Percentiles rank a stretch among this genome's conserved stretches.
These are phyloP conservation scores for Gentiana straminea DNA, from an alignment of 257 asterid genomes.

Conservation along the genomic window DNA sequence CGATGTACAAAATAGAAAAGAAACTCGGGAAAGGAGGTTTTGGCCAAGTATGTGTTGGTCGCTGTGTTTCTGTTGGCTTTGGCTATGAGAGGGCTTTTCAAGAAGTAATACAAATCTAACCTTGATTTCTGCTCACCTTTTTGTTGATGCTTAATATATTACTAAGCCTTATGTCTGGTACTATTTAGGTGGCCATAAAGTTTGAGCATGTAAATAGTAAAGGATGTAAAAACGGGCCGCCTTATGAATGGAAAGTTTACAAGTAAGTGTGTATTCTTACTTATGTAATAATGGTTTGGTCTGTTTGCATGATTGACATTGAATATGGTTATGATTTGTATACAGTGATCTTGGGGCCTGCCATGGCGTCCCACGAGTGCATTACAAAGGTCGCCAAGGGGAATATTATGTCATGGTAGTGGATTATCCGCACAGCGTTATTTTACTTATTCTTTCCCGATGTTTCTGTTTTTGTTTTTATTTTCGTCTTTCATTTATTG, in stretches of 20 bases:
- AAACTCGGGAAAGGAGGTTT: slow-evolving; percentile 94
- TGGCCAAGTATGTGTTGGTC: slow-evolving; percentile 90
- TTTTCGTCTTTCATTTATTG: neutral
- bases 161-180: neutral
- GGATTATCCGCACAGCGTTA: neutral
- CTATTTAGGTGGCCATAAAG: slow-evolving; percentile 69
- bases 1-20: slow-evolving; percentile 45
- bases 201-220: slow-evolving; percentile 77
- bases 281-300: neutral
- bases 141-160: neutral
- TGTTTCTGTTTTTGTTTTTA: neutral
- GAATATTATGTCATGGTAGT: slow-evolving; percentile 73
- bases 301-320: slow-evolving; percentile 6
- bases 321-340: slow-evolving; percentile 11
- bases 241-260: slow-evolving; percentile 85
- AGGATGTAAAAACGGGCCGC: slow-evolving; percentile 78
- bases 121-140: neutral
- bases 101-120: slow-evolving; percentile 48
- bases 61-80: slow-evolving; percentile 44
- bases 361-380: slow-evolving; percentile 88
- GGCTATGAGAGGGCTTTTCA: slow-evolving; percentile 46
- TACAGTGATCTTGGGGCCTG: slow-evolving; percentile 69
- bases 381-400: slow-evolving; percentile 75
- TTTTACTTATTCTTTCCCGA: slow-evolving; percentile 1
- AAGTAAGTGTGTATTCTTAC: slow-evolving; percentile 29